Base-by-base conservation (phyloP, 306 rosid genomes). In the cucumber (Cucumis sativus) region DNA sequence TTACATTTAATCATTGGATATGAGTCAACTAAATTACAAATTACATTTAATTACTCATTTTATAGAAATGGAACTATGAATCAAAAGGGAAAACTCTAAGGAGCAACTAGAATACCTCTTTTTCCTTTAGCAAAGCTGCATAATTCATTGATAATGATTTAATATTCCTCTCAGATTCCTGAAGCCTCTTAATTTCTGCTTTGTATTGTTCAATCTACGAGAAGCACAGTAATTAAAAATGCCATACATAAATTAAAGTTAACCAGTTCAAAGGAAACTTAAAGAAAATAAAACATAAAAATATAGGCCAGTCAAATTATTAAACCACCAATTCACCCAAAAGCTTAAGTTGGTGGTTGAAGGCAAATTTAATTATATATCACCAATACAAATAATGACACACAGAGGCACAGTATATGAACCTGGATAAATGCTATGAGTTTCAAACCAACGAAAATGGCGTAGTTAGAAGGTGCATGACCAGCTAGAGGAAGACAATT, bases 151-250 rank as follows among this genome's bases (percentile, higher is more conserved):
- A 95, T 33, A 92, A 81, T 45, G 93, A 96, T 88, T 95, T 92
- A 79, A 95, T 92, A 86, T 95, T 96, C 39, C 92, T 88, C 84
- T 95, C 98, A 0, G 97, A 95, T 75, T 91, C 93, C 85, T 90
- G 95, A 84, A 95, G 97, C 83, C 88, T 92, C 88, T 87, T 89
- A 78, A 95, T 90, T 82, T 95, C 96, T 57, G 86, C 82, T 85
- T 80, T 88, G 79, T 86, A 92, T 73, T 86, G 92, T 66, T 89
- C 96, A 80, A 92, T 84, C 98, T 92, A 81, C 83, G 80, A 82
- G 62, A 69, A 16, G 76, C 59, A 71, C 76, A 71, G 16, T 23
- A 71, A 71, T 71, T 49, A 20, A 71, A 71, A 71, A 8, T 6
- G 4, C 15, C 76, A 16, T 49, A 49, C 76, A 49, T 47, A 40